Conservation (phyloP, 2,329 filamentous ascomycete genomes). For the Aspergillus niger region DNA sequence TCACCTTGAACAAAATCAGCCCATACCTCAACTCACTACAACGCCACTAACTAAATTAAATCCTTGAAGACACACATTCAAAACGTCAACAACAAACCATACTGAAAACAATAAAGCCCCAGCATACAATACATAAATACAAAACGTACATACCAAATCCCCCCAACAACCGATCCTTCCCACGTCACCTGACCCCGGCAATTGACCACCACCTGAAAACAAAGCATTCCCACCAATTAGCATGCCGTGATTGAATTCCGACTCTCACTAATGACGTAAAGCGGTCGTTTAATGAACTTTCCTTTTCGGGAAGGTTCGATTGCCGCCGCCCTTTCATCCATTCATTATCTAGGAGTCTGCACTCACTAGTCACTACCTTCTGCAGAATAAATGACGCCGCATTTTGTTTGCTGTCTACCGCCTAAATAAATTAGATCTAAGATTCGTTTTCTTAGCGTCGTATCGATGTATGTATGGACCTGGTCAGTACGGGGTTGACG, state of each 20-base stretch:
- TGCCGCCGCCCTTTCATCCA: neutral
- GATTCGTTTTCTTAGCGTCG: neutral
- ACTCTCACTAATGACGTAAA: conserved; percentile 10
- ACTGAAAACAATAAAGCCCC: neutral
- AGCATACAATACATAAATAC: neutral
- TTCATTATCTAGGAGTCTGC: neutral
- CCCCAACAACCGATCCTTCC: neutral
- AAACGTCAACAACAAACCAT: no score
- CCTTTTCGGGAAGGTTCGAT: neutral
- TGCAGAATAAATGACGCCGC: no score
- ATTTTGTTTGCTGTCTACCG: no score
- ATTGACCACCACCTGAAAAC: neutral
- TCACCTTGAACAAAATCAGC: neutral
- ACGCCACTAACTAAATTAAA: neutral
- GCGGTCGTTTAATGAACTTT: conserved; percentile 7
- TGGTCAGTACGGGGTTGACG: neutral
- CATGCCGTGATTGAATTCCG: conserved; percentile 6
- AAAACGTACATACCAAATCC: neutral
- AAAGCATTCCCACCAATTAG: conserved; percentile 14
- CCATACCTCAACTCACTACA: neutral
- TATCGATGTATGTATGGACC: neutral
- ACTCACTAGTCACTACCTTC: no score
- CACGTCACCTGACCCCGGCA: conserved; percentile 17
- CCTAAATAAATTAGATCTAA: neutral
- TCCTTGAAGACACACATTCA: neutral